Evolutionary conservation across 768 basidiomycete genomes (phyloP), one percentile per base, ranked within the genome.

Genomic region (Lyophyllum semitale): DNA sequence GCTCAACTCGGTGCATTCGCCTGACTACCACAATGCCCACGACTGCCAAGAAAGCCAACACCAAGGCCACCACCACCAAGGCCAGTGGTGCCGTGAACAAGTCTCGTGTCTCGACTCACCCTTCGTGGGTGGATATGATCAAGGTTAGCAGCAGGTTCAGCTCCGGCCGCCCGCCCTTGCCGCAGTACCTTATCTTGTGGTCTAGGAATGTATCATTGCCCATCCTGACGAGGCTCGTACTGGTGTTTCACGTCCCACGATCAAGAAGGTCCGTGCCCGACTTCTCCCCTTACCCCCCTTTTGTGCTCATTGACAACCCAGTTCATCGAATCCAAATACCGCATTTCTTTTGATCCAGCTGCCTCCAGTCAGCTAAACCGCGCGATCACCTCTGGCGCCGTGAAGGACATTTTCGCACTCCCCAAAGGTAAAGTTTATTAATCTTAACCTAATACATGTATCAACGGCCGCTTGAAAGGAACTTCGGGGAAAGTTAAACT

Each of bases 321-420:
- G 92, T 81, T 93, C 71, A 85, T 95, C 54, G 91, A 93, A 74
- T 78, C 82, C 60, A 89, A 83, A 66, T 96, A 93, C 77, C 84
- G 85, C 66, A 77, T 96, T 62, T 83, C 86, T 64, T 80, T 91
- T 63, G 87, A 85, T 62, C 81, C 86, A 59, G 75, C 89, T 11
- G 84, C 91, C 68, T 80, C 80, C 61, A 84, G 79, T 58, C 87
- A 92, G 74, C 83, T 97, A 69, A 88, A 86, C 68, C 85, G 84
- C 57, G 93, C 94, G 59, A 94, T 97, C 72, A 76, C 77, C 6
- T 67, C 73, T 22, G 80, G 79, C 35, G 75, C 69, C 60, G 79
- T 79, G 66, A 77, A 76, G 57, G 78, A 78, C 20, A 74, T 73
- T 49, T 80, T 82, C 59, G 62, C 72, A 35, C 73, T 82, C n/a